Percentiles rank a stretch among this genome's conserved stretches.
Conservation (phyloP, 306 rosid species). For the Lathyrus sativus region DNA sequence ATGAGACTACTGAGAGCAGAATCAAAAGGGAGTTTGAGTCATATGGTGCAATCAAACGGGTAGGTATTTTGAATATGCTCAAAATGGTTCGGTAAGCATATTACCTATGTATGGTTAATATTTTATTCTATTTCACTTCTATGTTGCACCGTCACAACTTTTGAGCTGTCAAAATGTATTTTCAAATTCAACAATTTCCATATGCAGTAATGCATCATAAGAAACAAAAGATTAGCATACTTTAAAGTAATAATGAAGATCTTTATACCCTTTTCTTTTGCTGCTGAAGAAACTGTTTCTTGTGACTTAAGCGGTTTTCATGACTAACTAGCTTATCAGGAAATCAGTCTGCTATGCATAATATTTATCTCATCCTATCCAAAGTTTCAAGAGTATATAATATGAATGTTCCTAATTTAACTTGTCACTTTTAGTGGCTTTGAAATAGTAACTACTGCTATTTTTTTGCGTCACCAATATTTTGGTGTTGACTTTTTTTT, state of each 20-base stretch:
- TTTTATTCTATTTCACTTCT: conserved; percentile 10
- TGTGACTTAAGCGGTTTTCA: conserved; percentile 12
- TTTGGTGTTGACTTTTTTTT: conserved; percentile 31
- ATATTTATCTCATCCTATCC: conserved; percentile 23
- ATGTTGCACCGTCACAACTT: conserved; percentile 7
- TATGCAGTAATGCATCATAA: background rate
- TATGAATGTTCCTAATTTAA: conserved; percentile 15
- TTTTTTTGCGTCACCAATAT: conserved; percentile 42
- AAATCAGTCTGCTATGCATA: conserved; percentile 24
- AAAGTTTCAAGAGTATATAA: conserved; percentile 20
- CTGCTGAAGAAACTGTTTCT: conserved; percentile 23
- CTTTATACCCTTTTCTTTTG: conserved; percentile 2
- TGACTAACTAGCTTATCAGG: conserved; percentile 31
- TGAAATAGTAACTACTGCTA: conserved; percentile 30
- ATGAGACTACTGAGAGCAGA: conserved; percentile 95
- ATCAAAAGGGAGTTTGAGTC: conserved; percentile 98
- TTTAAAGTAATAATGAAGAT: background rate
- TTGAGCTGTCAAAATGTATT: conserved; percentile 4
- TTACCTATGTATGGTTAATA: conserved; percentile 38
- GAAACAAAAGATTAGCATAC: background rate
- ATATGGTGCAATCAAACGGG: conserved; percentile 99
- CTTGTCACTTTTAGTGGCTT: conserved; percentile 29
- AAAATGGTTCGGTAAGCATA: conserved; percentile 89
- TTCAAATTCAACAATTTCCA: conserved; percentile 20
- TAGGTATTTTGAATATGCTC: conserved; percentile 85